Base-by-base conservation (phyloP, 257 asterid genomes). In the Fraxinus anomala region DNA sequence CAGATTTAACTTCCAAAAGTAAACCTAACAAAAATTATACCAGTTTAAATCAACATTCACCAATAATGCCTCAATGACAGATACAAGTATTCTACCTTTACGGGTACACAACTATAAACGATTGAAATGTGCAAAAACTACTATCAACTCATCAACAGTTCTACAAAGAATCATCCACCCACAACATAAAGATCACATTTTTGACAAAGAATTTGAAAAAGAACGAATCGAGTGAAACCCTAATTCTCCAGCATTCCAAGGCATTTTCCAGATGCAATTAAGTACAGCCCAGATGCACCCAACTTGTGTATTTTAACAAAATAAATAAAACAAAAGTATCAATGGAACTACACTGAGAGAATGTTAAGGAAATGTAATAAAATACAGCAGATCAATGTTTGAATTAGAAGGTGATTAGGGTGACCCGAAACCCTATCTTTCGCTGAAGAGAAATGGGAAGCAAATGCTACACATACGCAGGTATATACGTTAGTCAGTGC, bases 351-450 rank as follows among this genome's bases (percentile, higher is more conserved):
- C 74, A 28, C 65, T 68, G 72, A 69, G 83, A 74, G 76, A 42
- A 78, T 21, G 78, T 54, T 40, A 40, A 44, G 26, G 26, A 77
- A 82, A 82, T 36, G 70, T 76, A 74, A 80, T 72, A 67, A 70
- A 81, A 31, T 51, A 81, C 74, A 66, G 87, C 65, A 84, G 86
- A 84, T 84, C 83, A 83, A 77, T 24, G 47, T 73, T 33, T 61
- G 17, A 56, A 61, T 61, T 61, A 2, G 39, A 37, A 40, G 75
- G 80, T 47, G 81, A 70, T 74, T 12, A 68, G 34, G 77, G 16
- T 11, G 49, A 42, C 26, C 37, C 77, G 78, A 77, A 81, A 26
- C 84, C 84, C 86, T 76, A 83, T 59, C 74, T 44, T 63, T 79
- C 67, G 84, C 73, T 74, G 72, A 80, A 70, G 47, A 61, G 17